These are phyloP conservation scores for Trichoderma sp. DNA, from an alignment of 2,329 filamentous ascomycete species.

Conservation along the genomic window DNA sequence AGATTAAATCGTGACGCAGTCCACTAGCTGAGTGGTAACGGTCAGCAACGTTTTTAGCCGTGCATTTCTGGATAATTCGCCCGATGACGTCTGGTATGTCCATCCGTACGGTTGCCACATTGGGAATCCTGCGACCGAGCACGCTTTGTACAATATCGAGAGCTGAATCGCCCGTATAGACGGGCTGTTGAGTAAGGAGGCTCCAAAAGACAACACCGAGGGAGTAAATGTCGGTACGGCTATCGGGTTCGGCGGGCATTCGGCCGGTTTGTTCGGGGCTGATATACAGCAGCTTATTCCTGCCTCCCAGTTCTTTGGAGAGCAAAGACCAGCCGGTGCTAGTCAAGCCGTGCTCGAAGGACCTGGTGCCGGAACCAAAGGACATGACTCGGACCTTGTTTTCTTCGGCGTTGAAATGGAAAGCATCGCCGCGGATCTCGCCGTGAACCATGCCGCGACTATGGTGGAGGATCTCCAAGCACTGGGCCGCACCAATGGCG, in stretches of 20 bases:
- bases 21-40: slow-evolving; percentile 89
- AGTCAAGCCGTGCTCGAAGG: slow-evolving; percentile 86
- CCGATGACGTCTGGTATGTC: slow-evolving; percentile 84
- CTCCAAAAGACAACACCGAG: slow-evolving; percentile 88
- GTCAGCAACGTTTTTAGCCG: slow-evolving; percentile 81
- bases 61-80: slow-evolving; percentile 87
- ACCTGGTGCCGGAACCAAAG: slow-evolving; percentile 81
- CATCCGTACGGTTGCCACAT: slow-evolving; percentile 72
- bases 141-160: slow-evolving; percentile 92
- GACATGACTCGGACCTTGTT: slow-evolving; percentile 77
- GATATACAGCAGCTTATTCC: slow-evolving; percentile 87
- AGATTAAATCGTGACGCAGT: slow-evolving; percentile 75
- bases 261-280: slow-evolving; percentile 93
- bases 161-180: slow-evolving; percentile 77
- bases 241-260: slow-evolving; percentile 89
- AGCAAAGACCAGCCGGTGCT: slow-evolving; percentile 85
- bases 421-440: slow-evolving; percentile 86
- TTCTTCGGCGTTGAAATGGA: slow-evolving; percentile 76
- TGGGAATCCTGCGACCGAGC: slow-evolving; percentile 74
- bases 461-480: slow-evolving; percentile 88
- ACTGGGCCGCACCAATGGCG: slow-evolving; percentile 83
- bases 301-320: slow-evolving; percentile 80
- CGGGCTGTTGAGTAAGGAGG: slow-evolving; percentile 74
- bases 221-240: slow-evolving; percentile 90
- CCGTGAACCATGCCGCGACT: slow-evolving; percentile 84